These are phyloP conservation scores for Nicotiana knightiana DNA, from an alignment of 257 asterid genomes.

Conservation along the genomic window DNA sequence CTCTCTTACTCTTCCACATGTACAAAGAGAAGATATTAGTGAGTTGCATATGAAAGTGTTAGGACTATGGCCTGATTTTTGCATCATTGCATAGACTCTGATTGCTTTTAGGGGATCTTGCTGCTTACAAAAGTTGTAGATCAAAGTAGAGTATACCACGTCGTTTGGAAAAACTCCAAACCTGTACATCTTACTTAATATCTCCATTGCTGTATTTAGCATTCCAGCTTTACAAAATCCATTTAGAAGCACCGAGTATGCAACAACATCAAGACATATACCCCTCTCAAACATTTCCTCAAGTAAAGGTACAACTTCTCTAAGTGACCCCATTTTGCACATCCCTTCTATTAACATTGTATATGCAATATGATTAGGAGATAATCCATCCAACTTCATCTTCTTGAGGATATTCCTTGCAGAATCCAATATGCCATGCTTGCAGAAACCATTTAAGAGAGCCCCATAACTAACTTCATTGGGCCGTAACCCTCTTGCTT, in stretches of 20 bases:
- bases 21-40: slow-evolving; percentile 63
- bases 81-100: slow-evolving; percentile 45
- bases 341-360: slow-evolving; percentile 63
- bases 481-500: slow-evolving; percentile 44
- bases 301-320: slow-evolving; percentile 43
- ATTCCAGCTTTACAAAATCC: slow-evolving; percentile 69
- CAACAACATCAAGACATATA: slow-evolving; percentile 53
- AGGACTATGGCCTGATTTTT: slow-evolving; percentile 34
- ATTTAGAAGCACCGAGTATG: slow-evolving; percentile 75
- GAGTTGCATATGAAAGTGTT: slow-evolving; percentile 50
- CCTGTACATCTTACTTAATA: slow-evolving; percentile 53
- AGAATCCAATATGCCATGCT: slow-evolving; percentile 52
- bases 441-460: slow-evolving; percentile 74
- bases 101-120: slow-evolving; percentile 51
- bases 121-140: slow-evolving; percentile 56
- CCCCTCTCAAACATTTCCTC: slow-evolving; percentile 44
- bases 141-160: slow-evolving; percentile 47
- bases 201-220: slow-evolving; percentile 45
- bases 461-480: slow-evolving; percentile 73
- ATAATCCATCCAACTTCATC: slow-evolving; percentile 45
- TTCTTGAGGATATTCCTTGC: slow-evolving; percentile 47
- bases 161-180: slow-evolving; percentile 51
- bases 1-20: slow-evolving; percentile 44
- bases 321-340: slow-evolving; percentile 48
- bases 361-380: slow-evolving; percentile 41